Base-by-base conservation (phyloP, 2,329 filamentous ascomycete genomes). In the Epichloe typhina region DNA sequence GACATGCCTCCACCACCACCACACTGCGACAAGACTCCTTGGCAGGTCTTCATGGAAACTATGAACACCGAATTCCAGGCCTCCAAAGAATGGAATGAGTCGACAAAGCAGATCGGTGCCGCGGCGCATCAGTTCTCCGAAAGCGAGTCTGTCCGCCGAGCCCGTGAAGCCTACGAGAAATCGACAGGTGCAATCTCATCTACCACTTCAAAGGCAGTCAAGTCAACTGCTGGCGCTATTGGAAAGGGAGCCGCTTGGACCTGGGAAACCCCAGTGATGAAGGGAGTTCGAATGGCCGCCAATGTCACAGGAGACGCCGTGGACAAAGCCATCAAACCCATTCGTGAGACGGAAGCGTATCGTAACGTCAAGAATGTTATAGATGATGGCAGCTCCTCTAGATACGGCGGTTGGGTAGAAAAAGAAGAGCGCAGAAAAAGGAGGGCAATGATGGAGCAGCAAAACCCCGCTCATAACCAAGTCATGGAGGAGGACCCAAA, bases 31-130 rank as follows among this genome's bases (percentile, higher is more conserved):
- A 98, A 98, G 75, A 93, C 91, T 3, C 93, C 93, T 50, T 97
- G 93, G 90, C 88, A 97, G 66, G 93, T 98, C 35, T 98, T 98
- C 72, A 88, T 88, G 63, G 93, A 98, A 64, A 98, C 93, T n/a
- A 80, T 98, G 69, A 82, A 88, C 66, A 78, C 76, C 52, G 93
- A 98, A 69, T 95, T 98, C 71, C 89, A 96, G 68, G 86, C 88
- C 49, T 97, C 90, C 15, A 95, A 97, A 65, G 93, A 98, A 67
- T 98, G 93, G 93, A 95, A 98, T 63, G 93, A 98, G 64, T 95
- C 88, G 42, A 98, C 91, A 41, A 97, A 98, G 72, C 88, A 93
- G 57, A 79, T 98, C 41, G 86, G 88, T 17, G 88, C 87, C 46
- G 87, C 86, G 5, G 88, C 91, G 17, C 85, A 95, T 63, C 83